These are phyloP conservation scores for Globisporangium polare DNA, from an alignment of 352 stramenopile species.

Conservation along the genomic window DNA sequence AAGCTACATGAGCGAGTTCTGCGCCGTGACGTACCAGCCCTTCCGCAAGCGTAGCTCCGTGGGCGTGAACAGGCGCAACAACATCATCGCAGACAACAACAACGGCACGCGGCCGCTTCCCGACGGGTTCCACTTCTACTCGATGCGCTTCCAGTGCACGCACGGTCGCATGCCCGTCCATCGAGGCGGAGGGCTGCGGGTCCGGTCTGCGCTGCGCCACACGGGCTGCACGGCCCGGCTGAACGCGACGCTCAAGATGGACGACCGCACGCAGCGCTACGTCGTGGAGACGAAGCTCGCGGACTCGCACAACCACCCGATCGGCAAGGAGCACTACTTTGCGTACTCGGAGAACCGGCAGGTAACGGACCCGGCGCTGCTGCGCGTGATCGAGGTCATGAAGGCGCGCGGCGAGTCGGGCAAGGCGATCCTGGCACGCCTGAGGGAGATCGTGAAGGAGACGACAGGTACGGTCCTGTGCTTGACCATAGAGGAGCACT, in stretches of 20 bases:
- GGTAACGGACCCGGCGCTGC: constrained; percentile 7
- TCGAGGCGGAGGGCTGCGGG: constrained; percentile 1
- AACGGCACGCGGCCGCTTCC: not conserved
- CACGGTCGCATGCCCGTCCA: not conserved
- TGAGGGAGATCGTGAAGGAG: not conserved
- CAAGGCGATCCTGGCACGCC: not conserved
- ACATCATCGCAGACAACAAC: constrained; percentile 28
- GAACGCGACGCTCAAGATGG: constrained; percentile 6
- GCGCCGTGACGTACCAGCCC: not conserved
- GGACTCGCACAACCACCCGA: constrained; percentile 12
- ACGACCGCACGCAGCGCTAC: not conserved
- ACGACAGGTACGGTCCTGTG: not conserved
- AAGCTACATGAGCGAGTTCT: not conserved
- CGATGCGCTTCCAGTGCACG: constrained; percentile 3
- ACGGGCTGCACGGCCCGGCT: constrained; percentile 10
- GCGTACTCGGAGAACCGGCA: constrained; percentile 12
- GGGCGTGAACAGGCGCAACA: not conserved
- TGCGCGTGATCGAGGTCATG: not conserved
- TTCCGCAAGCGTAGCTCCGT: constrained; percentile 4
- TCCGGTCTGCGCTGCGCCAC: not conserved
- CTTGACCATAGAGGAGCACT: not conserved
- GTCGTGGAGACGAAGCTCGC: not conserved
- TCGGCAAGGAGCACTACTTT: constrained; percentile 5
- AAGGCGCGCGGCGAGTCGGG: not conserved
- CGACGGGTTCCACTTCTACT: not conserved